phyloP scores from a whole-genome alignment of 495 filamentous ascomycete species.

The Neurospora sp. region DNA sequence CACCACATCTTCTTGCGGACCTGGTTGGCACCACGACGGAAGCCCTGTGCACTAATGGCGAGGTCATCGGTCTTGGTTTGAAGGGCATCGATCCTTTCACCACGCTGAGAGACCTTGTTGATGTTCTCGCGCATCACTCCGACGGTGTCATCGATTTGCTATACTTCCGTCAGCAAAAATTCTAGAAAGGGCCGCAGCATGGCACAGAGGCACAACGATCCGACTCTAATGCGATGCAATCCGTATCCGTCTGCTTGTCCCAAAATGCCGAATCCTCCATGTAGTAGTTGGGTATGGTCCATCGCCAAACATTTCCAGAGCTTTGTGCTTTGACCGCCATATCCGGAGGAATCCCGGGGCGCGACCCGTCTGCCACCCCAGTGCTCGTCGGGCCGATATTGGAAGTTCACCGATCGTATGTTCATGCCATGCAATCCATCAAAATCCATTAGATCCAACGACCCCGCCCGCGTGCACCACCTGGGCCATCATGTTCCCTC shows the following conservation, averaged over 20 bases:
- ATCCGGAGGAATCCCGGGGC: background rate
- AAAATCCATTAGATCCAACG: background rate
- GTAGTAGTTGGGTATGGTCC: background rate
- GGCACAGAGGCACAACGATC: background rate
- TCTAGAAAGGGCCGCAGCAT: background rate
- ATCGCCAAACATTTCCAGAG: background rate
- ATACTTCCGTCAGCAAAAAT: conserved; percentile 11
- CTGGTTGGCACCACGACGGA: conserved; percentile 88
- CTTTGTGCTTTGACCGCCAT: background rate
- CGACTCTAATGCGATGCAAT: background rate
- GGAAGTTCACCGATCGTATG: background rate
- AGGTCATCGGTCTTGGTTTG: conserved; percentile 96
- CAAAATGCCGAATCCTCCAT: background rate
- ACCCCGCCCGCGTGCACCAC: background rate
- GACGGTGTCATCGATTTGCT: conserved; percentile 97
- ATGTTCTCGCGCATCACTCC: conserved; percentile 91
- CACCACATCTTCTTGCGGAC: conserved; percentile 85
- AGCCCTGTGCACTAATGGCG: conserved; percentile 78
- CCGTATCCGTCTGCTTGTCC: background rate
- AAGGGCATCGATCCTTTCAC: conserved; percentile 77
- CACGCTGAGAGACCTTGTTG: conserved; percentile 85
- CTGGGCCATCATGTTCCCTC: background rate
- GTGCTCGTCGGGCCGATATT: background rate
- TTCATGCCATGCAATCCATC: background rate
- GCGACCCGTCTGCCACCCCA: background rate